A percentile compares a stretch with the other conserved stretches of the same genome.
phyloP scores from a whole-genome alignment of 2,329 filamentous ascomycete genomes.

The Sporothrix sp. region DNA sequence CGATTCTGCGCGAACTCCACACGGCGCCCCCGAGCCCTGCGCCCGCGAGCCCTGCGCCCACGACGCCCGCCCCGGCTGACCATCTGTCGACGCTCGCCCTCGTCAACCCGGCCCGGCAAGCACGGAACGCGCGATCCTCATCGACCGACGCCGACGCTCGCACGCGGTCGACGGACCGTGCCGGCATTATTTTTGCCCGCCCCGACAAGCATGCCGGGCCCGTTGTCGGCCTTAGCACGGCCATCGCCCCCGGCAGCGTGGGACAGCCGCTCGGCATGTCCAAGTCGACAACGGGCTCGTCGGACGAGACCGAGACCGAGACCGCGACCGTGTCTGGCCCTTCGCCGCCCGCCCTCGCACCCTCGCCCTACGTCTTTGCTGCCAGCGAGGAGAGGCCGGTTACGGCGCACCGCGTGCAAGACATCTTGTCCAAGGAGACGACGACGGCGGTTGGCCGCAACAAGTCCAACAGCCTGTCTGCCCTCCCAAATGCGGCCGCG shows the following conservation, averaged over 20 bases:
- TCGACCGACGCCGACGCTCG: conserved; percentile 39
- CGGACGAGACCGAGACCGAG: conserved; percentile 5
- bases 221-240: conserved; percentile 53
- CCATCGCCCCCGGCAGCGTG: conserved; percentile 51
- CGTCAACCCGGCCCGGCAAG: conserved; percentile 33
- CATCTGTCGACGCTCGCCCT: conserved; percentile 22
- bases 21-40: conserved; percentile 31
- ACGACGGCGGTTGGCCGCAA: not conserved
- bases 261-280: conserved; percentile 28
- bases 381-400: conserved; percentile 34
- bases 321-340: too few species aligned
- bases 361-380: too few species aligned
- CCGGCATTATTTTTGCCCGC: conserved; percentile 41
- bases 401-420: conserved; percentile 37
- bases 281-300: conserved; percentile 11
- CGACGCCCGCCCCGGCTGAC: not conserved
- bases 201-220: conserved; percentile 55
- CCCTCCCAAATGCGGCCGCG: not conserved
- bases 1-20: conserved; percentile 25
- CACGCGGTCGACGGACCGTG: conserved; percentile 54
- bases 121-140: conserved; percentile 29
- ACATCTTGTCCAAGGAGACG: conserved; percentile 22
- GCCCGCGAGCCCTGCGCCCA: conserved; percentile 25
- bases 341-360: too few species aligned
- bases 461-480: conserved; percentile 11